These are phyloP conservation scores for Neohortaea acidophila DNA, from an alignment of 495 filamentous ascomycete genomes.

Conservation along the genomic window DNA sequence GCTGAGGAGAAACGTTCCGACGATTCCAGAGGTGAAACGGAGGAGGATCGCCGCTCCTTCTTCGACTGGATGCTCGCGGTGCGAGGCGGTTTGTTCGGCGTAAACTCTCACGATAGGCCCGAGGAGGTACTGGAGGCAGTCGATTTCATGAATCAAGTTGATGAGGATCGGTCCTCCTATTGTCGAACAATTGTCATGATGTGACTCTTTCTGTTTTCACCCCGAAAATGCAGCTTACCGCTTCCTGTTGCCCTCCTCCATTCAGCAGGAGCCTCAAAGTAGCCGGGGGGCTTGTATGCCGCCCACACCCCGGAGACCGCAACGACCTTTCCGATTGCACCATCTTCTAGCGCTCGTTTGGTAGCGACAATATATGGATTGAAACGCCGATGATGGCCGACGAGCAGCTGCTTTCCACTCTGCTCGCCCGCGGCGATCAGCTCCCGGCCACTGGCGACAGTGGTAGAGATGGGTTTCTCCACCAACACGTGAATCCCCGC, in stretches of 20 bases:
- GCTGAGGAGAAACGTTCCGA: constrained; percentile 41
- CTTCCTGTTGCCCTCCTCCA: constrained; percentile 33
- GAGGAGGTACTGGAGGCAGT: constrained; percentile 42
- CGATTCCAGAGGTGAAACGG: constrained; percentile 40
- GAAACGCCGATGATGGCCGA: constrained; percentile 47
- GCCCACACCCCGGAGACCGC: constrained; percentile 44
- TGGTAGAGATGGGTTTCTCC: constrained; percentile 42
- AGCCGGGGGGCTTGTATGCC: constrained; percentile 34
- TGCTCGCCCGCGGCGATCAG: constrained; percentile 21
- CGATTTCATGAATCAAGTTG: constrained; percentile 47
- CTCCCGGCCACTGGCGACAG: constrained; percentile 27
- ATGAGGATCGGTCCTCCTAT: no score
- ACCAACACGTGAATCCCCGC: constrained; percentile 40
- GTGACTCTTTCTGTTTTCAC: no score
- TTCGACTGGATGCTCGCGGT: constrained; percentile 36
- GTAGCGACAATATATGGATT: constrained; percentile 40
- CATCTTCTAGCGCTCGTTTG: constrained; percentile 29
- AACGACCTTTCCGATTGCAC: constrained; percentile 33
- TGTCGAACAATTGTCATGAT: no score
- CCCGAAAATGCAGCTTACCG: no score
- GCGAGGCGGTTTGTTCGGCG: constrained; percentile 33
- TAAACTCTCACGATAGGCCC: constrained; percentile 38
- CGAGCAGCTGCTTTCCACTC: constrained; percentile 30
- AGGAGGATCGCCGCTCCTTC: constrained; percentile 43
- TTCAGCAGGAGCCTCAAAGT: constrained; percentile 34